These are phyloP conservation scores for Cystobasidium ongulense DNA, from an alignment of 768 basidiomycete genomes.

Conservation along the genomic window DNA sequence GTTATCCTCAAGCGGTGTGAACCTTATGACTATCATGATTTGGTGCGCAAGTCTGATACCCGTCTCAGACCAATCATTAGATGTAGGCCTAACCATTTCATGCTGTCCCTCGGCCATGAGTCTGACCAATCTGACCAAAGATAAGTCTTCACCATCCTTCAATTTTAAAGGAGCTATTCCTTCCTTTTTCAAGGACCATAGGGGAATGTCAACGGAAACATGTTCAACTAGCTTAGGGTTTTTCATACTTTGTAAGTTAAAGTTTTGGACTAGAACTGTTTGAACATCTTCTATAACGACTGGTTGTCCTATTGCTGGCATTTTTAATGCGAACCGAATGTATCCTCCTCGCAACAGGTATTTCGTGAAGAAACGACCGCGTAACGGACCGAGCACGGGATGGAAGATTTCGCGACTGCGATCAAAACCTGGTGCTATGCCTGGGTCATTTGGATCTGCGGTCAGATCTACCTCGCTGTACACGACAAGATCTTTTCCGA, in stretches of 20 bases:
- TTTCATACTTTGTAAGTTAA: constrained; percentile 17
- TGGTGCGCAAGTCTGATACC: constrained; percentile 14
- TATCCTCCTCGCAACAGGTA: constrained; percentile 21
- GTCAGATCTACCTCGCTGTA: background rate
- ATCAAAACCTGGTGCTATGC: constrained; percentile 12
- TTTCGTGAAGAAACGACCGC: background rate
- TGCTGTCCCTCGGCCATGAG: background rate
- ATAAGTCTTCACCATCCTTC: constrained; percentile 6
- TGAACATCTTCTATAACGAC: background rate
- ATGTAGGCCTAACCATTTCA: constrained; percentile 6
- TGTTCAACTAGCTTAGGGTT: constrained; percentile 4
- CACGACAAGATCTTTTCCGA: background rate
- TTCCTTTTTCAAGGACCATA: constrained; percentile 16
- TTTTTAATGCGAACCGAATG: background rate
- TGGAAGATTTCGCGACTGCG: constrained; percentile 3
- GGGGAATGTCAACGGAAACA: background rate
- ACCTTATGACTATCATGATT: background rate
- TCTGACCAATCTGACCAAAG: background rate
- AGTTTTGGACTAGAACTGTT: constrained; percentile 4
- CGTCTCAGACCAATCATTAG: constrained; percentile 9
- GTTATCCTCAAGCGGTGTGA: background rate
- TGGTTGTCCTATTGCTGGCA: background rate
- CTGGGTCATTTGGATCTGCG: background rate
- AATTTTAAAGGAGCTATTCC: background rate
- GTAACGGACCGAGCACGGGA: background rate